A percentile compares a stretch with the other conserved stretches of the same genome.
Conservation (phyloP, 208 protist genomes). For the Crithidia bombi region DNA sequence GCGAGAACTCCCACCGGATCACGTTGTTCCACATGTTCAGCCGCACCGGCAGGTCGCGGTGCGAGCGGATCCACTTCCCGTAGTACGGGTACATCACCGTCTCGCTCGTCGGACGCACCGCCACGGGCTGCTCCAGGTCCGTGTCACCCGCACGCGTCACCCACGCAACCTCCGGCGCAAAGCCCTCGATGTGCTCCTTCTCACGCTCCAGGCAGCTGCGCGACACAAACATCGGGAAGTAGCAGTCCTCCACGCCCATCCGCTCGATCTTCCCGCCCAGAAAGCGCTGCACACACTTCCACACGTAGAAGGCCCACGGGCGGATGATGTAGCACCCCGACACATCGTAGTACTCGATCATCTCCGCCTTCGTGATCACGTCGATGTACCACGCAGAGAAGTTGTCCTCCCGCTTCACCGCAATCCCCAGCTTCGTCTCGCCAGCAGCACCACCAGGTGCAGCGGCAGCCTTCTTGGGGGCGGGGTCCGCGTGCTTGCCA, state of each 20-base stretch:
- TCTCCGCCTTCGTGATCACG: slow-evolving; percentile 96
- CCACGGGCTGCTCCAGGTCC: slow-evolving; percentile 95
- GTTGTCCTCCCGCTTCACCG: slow-evolving; percentile 89
- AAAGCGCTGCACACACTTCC: slow-evolving; percentile 95
- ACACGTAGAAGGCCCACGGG: slow-evolving; percentile 97
- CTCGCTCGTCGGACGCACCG: slow-evolving; percentile 99
- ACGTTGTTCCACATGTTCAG: slow-evolving; percentile 99
- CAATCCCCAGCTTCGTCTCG: slow-evolving; percentile 91
- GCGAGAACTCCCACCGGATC: slow-evolving; percentile 99
- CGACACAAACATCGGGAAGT: slow-evolving; percentile 98
- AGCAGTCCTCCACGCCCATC: slow-evolving; percentile 96
- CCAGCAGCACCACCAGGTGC: slow-evolving; percentile 20
- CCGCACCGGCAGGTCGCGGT: slow-evolving; percentile 98
- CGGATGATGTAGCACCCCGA: slow-evolving; percentile 99
- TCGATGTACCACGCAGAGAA: slow-evolving; percentile 98
- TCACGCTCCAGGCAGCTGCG: slow-evolving; percentile 95
- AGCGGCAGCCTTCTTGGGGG: slow-evolving; percentile 32
- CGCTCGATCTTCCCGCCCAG: slow-evolving; percentile 85
- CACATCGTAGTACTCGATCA: slow-evolving; percentile 99
- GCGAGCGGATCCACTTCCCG: slow-evolving; percentile 97
- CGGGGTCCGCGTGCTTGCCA: slow-evolving; percentile 32
- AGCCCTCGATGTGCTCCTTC: slow-evolving; percentile 99
- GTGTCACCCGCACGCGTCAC: slow-evolving; percentile 88
- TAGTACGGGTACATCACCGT: slow-evolving; percentile 99
- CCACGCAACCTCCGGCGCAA: slow-evolving; percentile 97